phyloP scores from a whole-genome alignment of 768 basidiomycete species.

The Pisolithus orientalis region DNA sequence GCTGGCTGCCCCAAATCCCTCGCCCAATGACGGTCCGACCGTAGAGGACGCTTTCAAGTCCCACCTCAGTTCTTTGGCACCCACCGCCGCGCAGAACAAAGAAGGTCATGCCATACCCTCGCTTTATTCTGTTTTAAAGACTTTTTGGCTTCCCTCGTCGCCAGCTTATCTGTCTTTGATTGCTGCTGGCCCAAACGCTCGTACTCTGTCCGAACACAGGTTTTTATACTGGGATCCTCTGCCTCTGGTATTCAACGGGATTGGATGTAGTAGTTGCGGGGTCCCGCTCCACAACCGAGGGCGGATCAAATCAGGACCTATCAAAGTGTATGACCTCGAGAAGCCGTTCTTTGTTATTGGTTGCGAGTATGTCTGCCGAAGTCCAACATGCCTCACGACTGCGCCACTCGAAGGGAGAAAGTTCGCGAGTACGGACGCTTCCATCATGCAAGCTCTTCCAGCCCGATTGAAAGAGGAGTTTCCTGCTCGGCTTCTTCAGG shows the following conservation, averaged over 20 bases:
- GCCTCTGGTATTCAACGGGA: constrained; percentile 77
- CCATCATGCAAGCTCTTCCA: constrained; percentile 66
- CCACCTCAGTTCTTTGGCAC: constrained; percentile 60
- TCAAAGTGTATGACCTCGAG: constrained; percentile 76
- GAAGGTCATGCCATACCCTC: constrained; percentile 54
- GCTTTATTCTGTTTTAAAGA: constrained; percentile 71
- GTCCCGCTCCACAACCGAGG: constrained; percentile 59
- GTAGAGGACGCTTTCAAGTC: constrained; percentile 78
- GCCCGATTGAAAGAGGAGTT: constrained; percentile 66
- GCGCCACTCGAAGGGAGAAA: constrained; percentile 49
- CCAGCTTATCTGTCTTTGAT: constrained; percentile 74
- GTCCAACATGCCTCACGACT: constrained; percentile 38
- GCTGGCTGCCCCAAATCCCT: constrained; percentile 57
- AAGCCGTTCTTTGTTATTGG: constrained; percentile 80
- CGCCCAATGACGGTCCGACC: constrained; percentile 52
- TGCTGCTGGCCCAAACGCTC: constrained; percentile 59
- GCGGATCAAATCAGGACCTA: constrained; percentile 64
- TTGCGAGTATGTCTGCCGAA: constrained; percentile 72
- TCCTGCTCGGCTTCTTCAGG: constrained; percentile 55
- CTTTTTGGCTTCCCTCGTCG: constrained; percentile 79
- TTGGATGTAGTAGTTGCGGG: constrained; percentile 64
- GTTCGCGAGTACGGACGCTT: constrained; percentile 67
- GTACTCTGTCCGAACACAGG: constrained; percentile 65
- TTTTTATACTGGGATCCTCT: constrained; percentile 89
- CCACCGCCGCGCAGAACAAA: constrained; percentile 37